These are phyloP conservation scores for Lobosporangium transversale DNA, from an alignment of 192 early-diverging fungal genomes.

Conservation along the genomic window DNA sequence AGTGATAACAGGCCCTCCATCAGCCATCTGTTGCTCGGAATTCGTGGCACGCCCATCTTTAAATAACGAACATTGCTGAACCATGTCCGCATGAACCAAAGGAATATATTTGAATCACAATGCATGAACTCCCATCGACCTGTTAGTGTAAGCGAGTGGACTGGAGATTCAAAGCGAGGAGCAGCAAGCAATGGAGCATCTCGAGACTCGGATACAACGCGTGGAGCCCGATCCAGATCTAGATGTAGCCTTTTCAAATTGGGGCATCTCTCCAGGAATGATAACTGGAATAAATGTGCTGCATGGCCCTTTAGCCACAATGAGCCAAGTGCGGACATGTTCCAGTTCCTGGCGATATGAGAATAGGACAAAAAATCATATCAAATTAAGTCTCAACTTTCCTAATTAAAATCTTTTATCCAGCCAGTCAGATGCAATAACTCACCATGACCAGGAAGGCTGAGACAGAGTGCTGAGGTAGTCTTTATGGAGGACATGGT, in stretches of 20 bases:
- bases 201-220: background rate
- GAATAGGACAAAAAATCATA: background rate
- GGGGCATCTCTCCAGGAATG: slow-evolving; percentile 8
- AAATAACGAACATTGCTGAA: slow-evolving; percentile 6
- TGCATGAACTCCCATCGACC: slow-evolving; percentile 21
- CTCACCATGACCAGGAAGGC: slow-evolving; percentile 26
- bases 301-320: background rate
- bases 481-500: background rate
- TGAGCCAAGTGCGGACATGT: slow-evolving; percentile 7
- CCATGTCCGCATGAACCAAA: slow-evolving; percentile 2
- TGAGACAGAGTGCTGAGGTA: slow-evolving; percentile 5
- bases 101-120: background rate
- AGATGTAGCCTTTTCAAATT: slow-evolving; percentile 7
- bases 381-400: no score
- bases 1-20: slow-evolving; percentile 3
- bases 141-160: slow-evolving; percentile 12
- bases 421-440: no score
- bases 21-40: background rate
- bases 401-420: no score
- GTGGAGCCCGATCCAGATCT: slow-evolving; percentile 2
- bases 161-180: background rate
- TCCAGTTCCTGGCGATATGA: slow-evolving; percentile 19
- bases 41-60: background rate
- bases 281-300: slow-evolving; percentile 27
- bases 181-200: background rate